Percentiles rank a stretch among this genome's conserved stretches.
Conservation (phyloP, 331 rosid species). For the Pyracantha coccinea region DNA sequence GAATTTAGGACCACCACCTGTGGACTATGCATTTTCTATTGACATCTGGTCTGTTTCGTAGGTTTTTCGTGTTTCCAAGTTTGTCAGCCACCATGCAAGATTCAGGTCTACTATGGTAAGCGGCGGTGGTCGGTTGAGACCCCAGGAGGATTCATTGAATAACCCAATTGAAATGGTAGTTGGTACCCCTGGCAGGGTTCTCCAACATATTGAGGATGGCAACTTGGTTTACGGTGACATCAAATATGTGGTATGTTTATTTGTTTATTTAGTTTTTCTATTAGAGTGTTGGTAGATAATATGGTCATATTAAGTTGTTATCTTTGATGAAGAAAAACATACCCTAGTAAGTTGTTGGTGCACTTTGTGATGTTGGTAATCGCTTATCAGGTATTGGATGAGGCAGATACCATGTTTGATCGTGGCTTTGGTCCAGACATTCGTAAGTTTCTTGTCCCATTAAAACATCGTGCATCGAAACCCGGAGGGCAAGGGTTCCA, state of each 20-base stretch:
- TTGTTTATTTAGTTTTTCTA: background rate
- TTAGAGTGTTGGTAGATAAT: background rate
- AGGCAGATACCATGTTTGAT: conserved; percentile 99
- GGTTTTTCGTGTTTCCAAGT: conserved; percentile 92
- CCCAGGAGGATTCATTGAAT: conserved; percentile 83
- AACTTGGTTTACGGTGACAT: conserved; percentile 89
- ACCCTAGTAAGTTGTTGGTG: background rate
- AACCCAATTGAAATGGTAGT: conserved; percentile 82
- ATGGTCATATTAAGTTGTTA: background rate
- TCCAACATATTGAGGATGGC: conserved; percentile 93
- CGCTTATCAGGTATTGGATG: conserved; percentile 71
- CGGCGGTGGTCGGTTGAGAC: conserved; percentile 88
- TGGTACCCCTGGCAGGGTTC: conserved; percentile 94
- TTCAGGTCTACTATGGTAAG: conserved; percentile 89
- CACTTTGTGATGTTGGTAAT: conserved; percentile 6
- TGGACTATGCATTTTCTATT: conserved; percentile 14
- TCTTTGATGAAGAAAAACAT: background rate
- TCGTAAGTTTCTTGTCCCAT: conserved; percentile 69
- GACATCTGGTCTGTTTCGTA: conserved; percentile 25
- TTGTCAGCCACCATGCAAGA: conserved; percentile 83
- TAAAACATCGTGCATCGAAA: conserved; percentile 59
- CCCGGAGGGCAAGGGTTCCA: conserved; percentile 68
- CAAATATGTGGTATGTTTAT: conserved; percentile 54
- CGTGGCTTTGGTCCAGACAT: conserved; percentile 98
- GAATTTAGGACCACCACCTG: conserved; percentile 1